phyloP scores from a whole-genome alignment of 106 monocot species.

The Dioscorea alata region DNA sequence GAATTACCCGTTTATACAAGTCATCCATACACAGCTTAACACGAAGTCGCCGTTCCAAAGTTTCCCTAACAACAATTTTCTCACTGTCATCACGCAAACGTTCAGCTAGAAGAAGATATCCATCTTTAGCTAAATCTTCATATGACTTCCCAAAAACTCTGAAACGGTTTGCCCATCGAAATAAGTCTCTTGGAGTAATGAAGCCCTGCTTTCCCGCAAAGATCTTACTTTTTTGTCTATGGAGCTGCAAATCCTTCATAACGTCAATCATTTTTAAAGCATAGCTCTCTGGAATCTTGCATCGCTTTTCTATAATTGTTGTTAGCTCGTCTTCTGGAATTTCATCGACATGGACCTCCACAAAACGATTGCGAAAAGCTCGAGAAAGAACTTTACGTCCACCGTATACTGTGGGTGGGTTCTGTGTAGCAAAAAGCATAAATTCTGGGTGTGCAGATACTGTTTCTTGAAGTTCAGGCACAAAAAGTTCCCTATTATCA shows the following conservation, averaged over 20 bases:
- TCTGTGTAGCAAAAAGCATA: conserved; percentile 98
- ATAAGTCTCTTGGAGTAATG: conserved; percentile 92
- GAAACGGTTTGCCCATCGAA: conserved; percentile 84
- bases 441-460: conserved; percentile 80
- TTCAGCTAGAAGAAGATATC: conserved; percentile 95
- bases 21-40: conserved; percentile 40
- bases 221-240: conserved; percentile 91
- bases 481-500: conserved; percentile 91
- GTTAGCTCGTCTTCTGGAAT: conserved; percentile 89
- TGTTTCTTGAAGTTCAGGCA: conserved; percentile 90
- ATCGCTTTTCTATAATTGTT: conserved; percentile 67
- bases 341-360: conserved; percentile 97
- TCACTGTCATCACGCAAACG: conserved; percentile 83
- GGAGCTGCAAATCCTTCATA: conserved; percentile 88
- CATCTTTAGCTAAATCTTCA: conserved; percentile 80
- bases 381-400: conserved; percentile 95
- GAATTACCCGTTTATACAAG: conserved; percentile 47
- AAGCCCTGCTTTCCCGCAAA: conserved; percentile 99
- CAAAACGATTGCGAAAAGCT: conserved; percentile 94
- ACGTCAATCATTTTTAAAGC: conserved; percentile 81
- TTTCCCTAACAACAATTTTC: conserved; percentile 64
- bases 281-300: conserved; percentile 63
- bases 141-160: conserved; percentile 64
- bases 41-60: conserved; percentile 44
- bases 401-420: conserved; percentile 84